Percentiles rank a stretch among this genome's conserved stretches.
phyloP scores from a whole-genome alignment of 2,329 filamentous ascomycete species.

The Epichloe bromicola region DNA sequence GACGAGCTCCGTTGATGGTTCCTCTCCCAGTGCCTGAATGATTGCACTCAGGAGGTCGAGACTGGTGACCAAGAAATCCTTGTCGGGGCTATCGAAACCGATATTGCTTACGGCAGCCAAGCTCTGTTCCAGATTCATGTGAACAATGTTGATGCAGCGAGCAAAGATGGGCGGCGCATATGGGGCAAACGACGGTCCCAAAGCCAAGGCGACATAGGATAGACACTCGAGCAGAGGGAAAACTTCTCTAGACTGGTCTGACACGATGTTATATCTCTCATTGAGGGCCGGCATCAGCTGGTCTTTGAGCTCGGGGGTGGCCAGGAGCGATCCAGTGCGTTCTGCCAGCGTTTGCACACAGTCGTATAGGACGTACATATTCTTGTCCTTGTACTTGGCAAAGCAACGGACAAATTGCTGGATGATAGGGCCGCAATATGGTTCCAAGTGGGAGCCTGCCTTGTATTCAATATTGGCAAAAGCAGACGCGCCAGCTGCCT shows the following conservation, averaged over 20 bases:
- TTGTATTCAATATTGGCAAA: constrained; percentile 96
- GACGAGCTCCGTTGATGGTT: constrained; percentile 66
- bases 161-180: constrained; percentile 80
- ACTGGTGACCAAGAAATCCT: constrained; percentile 93
- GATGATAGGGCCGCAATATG: constrained; percentile 82
- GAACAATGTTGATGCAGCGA: constrained; percentile 82
- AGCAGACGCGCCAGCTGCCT: constrained; percentile 88
- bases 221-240: constrained; percentile 94
- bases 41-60: constrained; percentile 87
- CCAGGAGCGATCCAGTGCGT: constrained; percentile 69
- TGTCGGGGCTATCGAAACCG: constrained; percentile 67
- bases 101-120: constrained; percentile 56
- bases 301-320: constrained; percentile 63
- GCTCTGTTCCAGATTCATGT: constrained; percentile 75
- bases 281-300: constrained; percentile 90
- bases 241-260: constrained; percentile 81
- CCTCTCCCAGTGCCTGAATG: constrained; percentile 70
- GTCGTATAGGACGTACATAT: constrained; percentile 98
- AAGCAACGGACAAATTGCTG: constrained; percentile 90
- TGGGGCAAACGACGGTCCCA: constrained; percentile 68
- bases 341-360: constrained; percentile 96
- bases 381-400: constrained; percentile 90
- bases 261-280: constrained; percentile 71
- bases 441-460: constrained; percentile 64
- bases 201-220: constrained; percentile 81